phyloP scores from a whole-genome alignment of 306 rosid genomes.

The Rosa multiflora region DNA sequence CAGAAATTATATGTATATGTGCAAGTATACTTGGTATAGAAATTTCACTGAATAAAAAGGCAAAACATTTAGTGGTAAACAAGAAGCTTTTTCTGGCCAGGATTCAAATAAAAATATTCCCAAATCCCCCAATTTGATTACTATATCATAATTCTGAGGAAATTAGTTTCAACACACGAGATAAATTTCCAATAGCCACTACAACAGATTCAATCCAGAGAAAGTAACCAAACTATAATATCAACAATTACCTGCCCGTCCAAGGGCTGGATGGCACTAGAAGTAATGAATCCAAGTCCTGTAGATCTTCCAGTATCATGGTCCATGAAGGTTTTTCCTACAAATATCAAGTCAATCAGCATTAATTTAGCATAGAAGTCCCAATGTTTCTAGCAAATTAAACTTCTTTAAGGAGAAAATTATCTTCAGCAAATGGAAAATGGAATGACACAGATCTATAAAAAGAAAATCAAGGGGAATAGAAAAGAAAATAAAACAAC shows the following conservation, averaged over 20 bases:
- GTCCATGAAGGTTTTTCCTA: constrained; percentile 69
- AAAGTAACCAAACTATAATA: not conserved
- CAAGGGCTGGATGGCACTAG: constrained; percentile 83
- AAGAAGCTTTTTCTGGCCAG: not conserved
- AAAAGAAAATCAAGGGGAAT: not conserved
- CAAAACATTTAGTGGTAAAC: not conserved
- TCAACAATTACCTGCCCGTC: constrained; percentile 68
- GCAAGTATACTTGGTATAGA: not conserved
- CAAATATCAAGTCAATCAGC: constrained; percentile 22
- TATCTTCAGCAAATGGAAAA: not conserved
- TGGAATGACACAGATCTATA: not conserved
- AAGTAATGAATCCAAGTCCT: constrained; percentile 83
- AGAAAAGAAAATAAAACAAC: not conserved
- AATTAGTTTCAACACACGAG: not conserved
- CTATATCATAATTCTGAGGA: not conserved
- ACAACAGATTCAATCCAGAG: not conserved
- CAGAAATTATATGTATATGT: not conserved
- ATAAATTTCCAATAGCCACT: not conserved
- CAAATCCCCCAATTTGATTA: not conserved
- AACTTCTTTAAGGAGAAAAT: not conserved
- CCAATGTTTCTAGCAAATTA: not conserved
- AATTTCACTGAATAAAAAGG: not conserved
- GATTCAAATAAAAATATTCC: not conserved
- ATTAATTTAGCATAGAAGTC: not conserved
- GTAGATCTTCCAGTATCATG: constrained; percentile 84